phyloP scores from a whole-genome alignment of 306 rosid genomes.

The Ochetophila trinervis region DNA sequence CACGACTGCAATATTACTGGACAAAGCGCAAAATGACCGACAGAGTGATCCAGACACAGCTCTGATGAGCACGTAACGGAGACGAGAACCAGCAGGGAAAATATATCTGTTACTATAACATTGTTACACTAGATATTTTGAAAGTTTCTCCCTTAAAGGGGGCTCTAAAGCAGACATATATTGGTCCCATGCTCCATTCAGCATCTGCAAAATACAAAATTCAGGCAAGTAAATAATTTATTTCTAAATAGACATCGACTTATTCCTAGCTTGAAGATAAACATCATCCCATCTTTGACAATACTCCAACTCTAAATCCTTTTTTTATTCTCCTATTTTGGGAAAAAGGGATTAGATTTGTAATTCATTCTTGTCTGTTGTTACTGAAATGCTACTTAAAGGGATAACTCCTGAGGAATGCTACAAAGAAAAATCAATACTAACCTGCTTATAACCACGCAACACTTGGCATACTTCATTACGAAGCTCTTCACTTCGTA shows the following conservation, averaged over 20 bases:
- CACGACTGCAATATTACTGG: conserved; percentile 32
- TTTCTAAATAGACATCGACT: too few species aligned
- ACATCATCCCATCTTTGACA: background rate
- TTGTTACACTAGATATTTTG: conserved; percentile 74
- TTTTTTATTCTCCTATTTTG: background rate
- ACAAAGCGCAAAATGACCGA: conserved; percentile 42
- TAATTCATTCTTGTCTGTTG: background rate
- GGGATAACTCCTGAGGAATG: background rate
- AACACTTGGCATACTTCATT: conserved; percentile 90
- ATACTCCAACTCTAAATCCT: too few species aligned
- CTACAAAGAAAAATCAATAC: conserved; percentile 26
- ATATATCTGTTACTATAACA: conserved; percentile 1
- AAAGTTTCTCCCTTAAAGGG: conserved; percentile 77
- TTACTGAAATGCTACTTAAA: too few species aligned
- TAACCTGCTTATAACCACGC: conserved; percentile 95
- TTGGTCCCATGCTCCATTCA: conserved; percentile 99
- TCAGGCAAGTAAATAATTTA: conserved; percentile 2
- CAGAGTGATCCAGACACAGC: conserved; percentile 43
- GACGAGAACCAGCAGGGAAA: conserved; percentile 14
- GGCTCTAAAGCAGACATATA: conserved; percentile 94
- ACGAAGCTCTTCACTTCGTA: conserved; percentile 85
- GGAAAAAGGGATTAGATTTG: background rate
- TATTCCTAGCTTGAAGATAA: background rate
- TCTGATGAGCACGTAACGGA: conserved; percentile 28
- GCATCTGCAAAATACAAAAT: conserved; percentile 58